Conservation (phyloP, 345 rosid species). For the Eucalyptus globulus region DNA sequence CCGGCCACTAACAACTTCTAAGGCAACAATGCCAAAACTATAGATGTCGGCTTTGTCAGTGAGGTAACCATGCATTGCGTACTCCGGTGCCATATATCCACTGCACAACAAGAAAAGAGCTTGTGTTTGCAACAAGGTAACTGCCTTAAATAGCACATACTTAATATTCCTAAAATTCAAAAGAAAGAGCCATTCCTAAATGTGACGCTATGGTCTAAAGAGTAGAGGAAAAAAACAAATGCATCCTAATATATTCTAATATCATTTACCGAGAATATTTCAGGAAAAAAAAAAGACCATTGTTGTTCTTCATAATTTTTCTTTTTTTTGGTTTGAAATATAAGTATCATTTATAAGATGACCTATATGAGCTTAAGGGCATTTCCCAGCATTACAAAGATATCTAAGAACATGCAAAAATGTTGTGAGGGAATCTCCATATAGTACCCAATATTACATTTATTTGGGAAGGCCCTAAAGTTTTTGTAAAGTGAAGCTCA, state of each 20-base stretch:
- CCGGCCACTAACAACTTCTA: conserved; percentile 10
- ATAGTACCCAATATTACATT: too few relatives aligned
- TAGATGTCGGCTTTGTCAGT: conserved; percentile 22
- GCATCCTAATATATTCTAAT: too few relatives aligned
- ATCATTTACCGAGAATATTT: too few relatives aligned
- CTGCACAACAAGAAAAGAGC: not conserved
- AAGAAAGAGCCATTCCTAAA: not conserved
- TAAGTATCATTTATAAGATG: not conserved
- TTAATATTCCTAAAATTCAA: not conserved
- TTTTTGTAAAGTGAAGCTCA: too few relatives aligned
- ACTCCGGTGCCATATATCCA: conserved; percentile 28
- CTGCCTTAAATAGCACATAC: not conserved
- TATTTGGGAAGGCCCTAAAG: too few relatives aligned
- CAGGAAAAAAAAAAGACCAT: too few relatives aligned
- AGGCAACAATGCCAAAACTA: conserved; percentile 13
- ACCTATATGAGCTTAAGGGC: too few relatives aligned
- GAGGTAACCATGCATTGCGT: conserved; percentile 17
- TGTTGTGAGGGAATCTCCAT: too few relatives aligned
- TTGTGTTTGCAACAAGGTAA: not conserved
- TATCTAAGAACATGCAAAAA: too few relatives aligned
- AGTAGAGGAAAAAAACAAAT: not conserved
- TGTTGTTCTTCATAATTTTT: too few relatives aligned
- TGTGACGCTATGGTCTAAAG: not conserved
- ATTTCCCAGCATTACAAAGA: too few relatives aligned
- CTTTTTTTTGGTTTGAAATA: too few relatives aligned